Percentiles rank a stretch among this genome's conserved stretches.
phyloP scores from a whole-genome alignment of 495 filamentous ascomycete genomes.

The Podospora anserina region DNA sequence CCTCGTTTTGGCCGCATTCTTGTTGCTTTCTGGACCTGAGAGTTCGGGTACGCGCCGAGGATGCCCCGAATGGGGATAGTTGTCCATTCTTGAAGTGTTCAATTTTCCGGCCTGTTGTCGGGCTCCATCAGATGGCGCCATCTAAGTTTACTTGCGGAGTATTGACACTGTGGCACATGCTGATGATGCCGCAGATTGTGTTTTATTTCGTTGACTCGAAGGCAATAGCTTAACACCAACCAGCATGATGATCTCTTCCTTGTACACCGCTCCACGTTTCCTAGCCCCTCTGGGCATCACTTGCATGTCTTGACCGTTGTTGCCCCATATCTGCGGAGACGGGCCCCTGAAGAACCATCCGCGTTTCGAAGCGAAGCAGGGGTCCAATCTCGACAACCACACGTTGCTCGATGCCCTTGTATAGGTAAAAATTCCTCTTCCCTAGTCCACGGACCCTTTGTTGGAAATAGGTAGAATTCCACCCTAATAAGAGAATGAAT shows the following conservation, averaged over 20 bases:
- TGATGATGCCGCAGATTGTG: not conserved
- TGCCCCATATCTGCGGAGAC: not conserved
- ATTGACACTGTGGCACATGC: too few species aligned
- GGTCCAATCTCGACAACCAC: not conserved
- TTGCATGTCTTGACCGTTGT: not conserved
- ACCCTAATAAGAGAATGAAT: too few species aligned
- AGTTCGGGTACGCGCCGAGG: not conserved
- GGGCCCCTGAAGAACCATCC: not conserved
- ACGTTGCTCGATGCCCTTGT: too few species aligned
- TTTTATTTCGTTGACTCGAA: not conserved
- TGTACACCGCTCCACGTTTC: not conserved
- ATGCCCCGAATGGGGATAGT: not conserved
- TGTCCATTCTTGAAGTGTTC: not conserved
- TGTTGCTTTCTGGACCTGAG: not conserved
- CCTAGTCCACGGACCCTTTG: too few species aligned
- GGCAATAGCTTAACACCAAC: too few species aligned
- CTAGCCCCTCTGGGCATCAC: slow-evolving; percentile 1
- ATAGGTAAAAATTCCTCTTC: too few species aligned
- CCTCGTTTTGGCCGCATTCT: not conserved
- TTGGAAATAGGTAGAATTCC: too few species aligned
- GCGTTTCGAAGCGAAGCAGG: not conserved
- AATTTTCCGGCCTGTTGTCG: not conserved
- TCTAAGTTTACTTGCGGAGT: too few species aligned
- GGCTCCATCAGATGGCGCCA: too few species aligned
- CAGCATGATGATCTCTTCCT: too few species aligned